Conservation (phyloP, 2,329 filamentous ascomycete species). For the Botrytis hyacinthi region DNA sequence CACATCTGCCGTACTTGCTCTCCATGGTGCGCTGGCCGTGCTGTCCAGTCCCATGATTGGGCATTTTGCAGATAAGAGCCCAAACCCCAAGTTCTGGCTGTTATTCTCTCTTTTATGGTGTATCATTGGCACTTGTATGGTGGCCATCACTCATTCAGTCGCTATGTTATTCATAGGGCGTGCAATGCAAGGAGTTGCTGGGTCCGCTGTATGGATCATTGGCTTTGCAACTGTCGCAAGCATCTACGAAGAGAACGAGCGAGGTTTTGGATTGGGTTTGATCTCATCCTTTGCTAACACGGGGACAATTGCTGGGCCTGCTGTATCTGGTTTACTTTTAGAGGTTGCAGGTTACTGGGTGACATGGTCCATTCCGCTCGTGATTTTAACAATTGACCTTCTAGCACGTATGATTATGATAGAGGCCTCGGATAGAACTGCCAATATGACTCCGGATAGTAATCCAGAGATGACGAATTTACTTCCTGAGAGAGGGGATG, state of each 20-base stretch:
- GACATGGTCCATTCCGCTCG: neutral
- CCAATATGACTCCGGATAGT: neutral
- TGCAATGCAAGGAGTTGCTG: neutral
- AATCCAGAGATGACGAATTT: neutral
- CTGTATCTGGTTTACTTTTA: conserved; percentile 4
- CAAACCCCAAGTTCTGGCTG: neutral
- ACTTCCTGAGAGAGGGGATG: neutral
- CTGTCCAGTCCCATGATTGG: neutral
- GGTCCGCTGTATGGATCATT: conserved; percentile 6
- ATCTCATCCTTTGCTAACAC: conserved; percentile 3
- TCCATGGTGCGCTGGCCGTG: neutral
- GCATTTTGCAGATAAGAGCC: conserved; percentile 2
- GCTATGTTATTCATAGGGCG: neutral
- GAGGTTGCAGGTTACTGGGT: neutral
- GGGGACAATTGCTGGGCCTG: neutral
- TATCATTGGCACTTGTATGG: neutral
- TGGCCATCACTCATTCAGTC: neutral
- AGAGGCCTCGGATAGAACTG: neutral
- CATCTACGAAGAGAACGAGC: neutral
- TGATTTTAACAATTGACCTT: neutral
- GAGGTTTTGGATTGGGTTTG: neutral
- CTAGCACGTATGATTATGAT: conserved; percentile 6
- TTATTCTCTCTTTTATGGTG: neutral
- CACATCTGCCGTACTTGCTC: neutral
- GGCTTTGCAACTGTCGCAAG: conserved; percentile 1